A percentile compares a stretch with the other conserved stretches of the same genome.
phyloP scores from a whole-genome alignment of 208 protist species.

The Trypanosomatidae sp. region DNA sequence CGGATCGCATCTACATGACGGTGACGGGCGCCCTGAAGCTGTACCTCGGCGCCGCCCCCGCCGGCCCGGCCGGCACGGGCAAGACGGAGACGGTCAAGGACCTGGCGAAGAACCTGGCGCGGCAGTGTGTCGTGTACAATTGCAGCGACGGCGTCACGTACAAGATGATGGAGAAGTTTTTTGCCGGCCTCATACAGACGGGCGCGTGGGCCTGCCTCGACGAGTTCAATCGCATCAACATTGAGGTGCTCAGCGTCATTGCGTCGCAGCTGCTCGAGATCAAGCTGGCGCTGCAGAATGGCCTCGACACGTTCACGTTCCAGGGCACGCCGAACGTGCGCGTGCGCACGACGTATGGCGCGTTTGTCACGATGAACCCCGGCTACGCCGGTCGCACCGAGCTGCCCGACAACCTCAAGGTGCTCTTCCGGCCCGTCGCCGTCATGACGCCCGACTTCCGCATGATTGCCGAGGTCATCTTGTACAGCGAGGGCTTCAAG shows the following conservation, averaged over 20 bases:
- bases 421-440: conserved; percentile 95
- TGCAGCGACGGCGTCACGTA: conserved; percentile 96
- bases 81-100: conserved; percentile 97
- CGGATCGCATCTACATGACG: conserved; percentile 97
- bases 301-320: conserved; percentile 86
- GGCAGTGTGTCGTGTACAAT: conserved; percentile 97
- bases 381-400: conserved; percentile 98
- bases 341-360: conserved; percentile 90
- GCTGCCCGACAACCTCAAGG: conserved; percentile 98
- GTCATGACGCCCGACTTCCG: conserved; percentile 98
- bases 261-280: conserved; percentile 95
- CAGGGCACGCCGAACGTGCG: conserved; percentile 91
- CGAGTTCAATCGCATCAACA: conserved; percentile 99
- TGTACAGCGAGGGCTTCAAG: conserved; percentile 96
- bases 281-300: conserved; percentile 89
- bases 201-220: conserved; percentile 98
- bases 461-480: conserved; percentile 97
- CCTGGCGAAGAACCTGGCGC: conserved; percentile 92
- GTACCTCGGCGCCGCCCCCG: conserved; percentile 89
- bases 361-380: conserved; percentile 99
- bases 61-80: conserved; percentile 93
- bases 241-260: conserved; percentile 97
- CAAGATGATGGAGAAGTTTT: conserved; percentile 98
- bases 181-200: conserved; percentile 93
- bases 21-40: conserved; percentile 94